phyloP scores from a whole-genome alignment of 169 alveolate species.

The Plasmodium gaboni region DNA sequence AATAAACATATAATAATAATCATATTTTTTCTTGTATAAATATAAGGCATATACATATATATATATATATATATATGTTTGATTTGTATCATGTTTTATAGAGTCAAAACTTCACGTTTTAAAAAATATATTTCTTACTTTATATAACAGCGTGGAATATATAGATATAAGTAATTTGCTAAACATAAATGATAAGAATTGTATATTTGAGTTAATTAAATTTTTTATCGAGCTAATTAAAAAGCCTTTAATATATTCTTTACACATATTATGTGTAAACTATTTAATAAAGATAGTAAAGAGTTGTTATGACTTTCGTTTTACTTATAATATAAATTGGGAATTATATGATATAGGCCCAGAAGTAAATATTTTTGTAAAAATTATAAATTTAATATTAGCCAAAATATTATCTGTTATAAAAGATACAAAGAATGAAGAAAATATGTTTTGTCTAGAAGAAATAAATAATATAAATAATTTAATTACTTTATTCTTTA shows the following conservation, averaged over 20 bases:
- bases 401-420: constrained; percentile 51
- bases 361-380: constrained; percentile 61
- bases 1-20: not conserved
- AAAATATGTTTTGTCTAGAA: constrained; percentile 21
- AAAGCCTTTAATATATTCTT: constrained; percentile 48
- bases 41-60: not conserved
- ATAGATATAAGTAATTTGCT: constrained; percentile 52
- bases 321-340: constrained; percentile 42
- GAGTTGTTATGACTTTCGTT: constrained; percentile 48
- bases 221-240: constrained; percentile 53
- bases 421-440: constrained; percentile 54
- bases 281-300: constrained; percentile 45
- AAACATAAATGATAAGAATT: constrained; percentile 59
- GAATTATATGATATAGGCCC: constrained; percentile 73
- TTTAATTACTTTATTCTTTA: constrained; percentile 46
- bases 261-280: constrained; percentile 58
- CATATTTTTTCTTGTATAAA: not conserved
- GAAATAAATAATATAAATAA: constrained; percentile 53
- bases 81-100: not conserved
- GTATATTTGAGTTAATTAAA: constrained; percentile 69
- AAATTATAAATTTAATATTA: constrained; percentile 66
- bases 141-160: constrained; percentile 55
- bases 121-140: constrained; percentile 39
- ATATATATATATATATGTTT: not conserved
- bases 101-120: constrained; percentile 21